phyloP scores from a whole-genome alignment of 495 filamentous ascomycete genomes.

The Aspergillus conjunctus region DNA sequence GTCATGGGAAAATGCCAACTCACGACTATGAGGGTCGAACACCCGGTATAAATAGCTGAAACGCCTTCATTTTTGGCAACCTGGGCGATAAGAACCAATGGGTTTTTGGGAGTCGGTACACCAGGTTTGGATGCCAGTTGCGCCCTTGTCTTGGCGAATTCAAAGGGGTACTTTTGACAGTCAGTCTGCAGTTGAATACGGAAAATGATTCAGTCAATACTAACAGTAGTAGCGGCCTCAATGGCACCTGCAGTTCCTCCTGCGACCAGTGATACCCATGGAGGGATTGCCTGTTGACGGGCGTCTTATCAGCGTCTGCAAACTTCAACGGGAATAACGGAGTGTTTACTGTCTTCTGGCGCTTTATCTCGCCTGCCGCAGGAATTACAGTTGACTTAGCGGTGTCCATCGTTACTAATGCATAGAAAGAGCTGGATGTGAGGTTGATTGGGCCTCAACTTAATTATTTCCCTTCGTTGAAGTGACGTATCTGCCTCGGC shows the following conservation, averaged over 20 bases:
- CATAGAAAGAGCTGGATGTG: too few species aligned
- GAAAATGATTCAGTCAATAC: not conserved
- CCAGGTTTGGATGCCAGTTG: slow-evolving; percentile 55
- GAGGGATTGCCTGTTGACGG: slow-evolving; percentile 17
- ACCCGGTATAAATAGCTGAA: slow-evolving; percentile 64
- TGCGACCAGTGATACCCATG: slow-evolving; percentile 50
- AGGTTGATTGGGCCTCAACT: too few species aligned
- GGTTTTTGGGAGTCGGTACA: slow-evolving; percentile 46
- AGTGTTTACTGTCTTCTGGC: too few species aligned
- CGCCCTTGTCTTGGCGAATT: slow-evolving; percentile 67
- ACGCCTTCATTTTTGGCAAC: slow-evolving; percentile 58
- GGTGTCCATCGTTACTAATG: too few species aligned
- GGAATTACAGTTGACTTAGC: too few species aligned
- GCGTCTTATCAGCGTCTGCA: too few species aligned
- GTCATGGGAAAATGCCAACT: not conserved
- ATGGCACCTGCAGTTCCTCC: slow-evolving; percentile 59
- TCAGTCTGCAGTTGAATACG: not conserved
- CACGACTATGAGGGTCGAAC: slow-evolving; percentile 57
- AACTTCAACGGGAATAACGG: too few species aligned
- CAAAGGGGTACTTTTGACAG: slow-evolving; percentile 59
- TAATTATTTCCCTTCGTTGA: too few species aligned
- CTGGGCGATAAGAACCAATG: slow-evolving; percentile 52
- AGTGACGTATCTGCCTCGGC: too few species aligned
- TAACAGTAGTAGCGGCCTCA: slow-evolving; percentile 54
- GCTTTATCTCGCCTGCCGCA: too few species aligned